These are phyloP conservation scores for Tagetes erecta DNA, from an alignment of 129 eudicot species.

Conservation along the genomic window DNA sequence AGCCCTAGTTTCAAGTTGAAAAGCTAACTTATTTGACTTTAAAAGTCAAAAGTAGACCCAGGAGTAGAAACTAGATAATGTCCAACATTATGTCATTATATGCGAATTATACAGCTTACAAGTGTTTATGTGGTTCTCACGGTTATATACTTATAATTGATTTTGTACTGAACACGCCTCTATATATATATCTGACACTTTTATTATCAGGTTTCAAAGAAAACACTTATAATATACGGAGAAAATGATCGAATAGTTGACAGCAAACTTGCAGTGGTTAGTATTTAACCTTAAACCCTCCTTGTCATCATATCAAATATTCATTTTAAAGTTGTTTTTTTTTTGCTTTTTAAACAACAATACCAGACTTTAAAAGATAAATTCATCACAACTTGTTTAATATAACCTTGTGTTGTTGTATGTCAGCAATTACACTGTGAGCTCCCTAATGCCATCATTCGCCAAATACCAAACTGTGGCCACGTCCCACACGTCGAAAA, in stretches of 20 bases:
- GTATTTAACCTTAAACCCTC: slow-evolving; percentile 13
- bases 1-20: not conserved
- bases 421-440: slow-evolving; percentile 74
- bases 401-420: not conserved
- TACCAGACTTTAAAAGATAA: not conserved
- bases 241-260: slow-evolving; percentile 78
- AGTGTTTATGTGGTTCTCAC: not conserved
- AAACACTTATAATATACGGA: slow-evolving; percentile 73
- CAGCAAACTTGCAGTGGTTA: slow-evolving; percentile 75
- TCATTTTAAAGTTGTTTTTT: not conserved
- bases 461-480: slow-evolving; percentile 75
- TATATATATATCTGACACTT: not conserved
- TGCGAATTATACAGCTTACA: not conserved
- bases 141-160: not conserved
- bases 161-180: not conserved
- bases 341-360: too few relatives aligned
- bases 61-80: not conserved
- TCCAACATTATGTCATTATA: not conserved
- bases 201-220: slow-evolving; percentile 55
- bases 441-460: slow-evolving; percentile 63
- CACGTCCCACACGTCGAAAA: slow-evolving; percentile 92
- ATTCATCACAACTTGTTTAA: not conserved
- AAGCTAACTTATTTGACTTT: not conserved
- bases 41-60: not conserved
- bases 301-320: not conserved